Conservation (phyloP, 805 yeast species). For the Monosporozyma unispora region DNA sequence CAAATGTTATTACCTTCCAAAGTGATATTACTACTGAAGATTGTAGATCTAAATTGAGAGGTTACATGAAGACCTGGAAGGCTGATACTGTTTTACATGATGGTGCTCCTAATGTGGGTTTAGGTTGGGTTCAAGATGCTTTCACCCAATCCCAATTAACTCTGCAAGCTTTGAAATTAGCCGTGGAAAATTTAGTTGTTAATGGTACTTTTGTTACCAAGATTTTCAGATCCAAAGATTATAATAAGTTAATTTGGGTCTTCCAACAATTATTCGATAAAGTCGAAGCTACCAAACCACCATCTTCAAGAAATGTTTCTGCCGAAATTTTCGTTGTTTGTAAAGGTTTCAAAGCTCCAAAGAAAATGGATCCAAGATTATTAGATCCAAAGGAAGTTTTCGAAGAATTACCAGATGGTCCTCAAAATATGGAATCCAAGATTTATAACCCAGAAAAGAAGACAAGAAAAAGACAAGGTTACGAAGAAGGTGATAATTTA, state of each 20-base stretch:
- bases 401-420: constrained; percentile 75
- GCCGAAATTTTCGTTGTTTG: constrained; percentile 98
- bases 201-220: constrained; percentile 97
- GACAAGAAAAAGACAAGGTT: constrained; percentile 88
- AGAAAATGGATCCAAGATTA: constrained; percentile 84
- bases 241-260: constrained; percentile 95
- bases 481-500: constrained; percentile 83
- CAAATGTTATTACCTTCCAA: constrained; percentile 88
- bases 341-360: constrained; percentile 92
- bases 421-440: constrained; percentile 78
- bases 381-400: constrained; percentile 89
- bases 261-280: constrained; percentile 91
- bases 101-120: constrained; percentile 99
- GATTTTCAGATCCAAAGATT: constrained; percentile 97
- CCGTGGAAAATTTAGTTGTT: constrained; percentile 81
- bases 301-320: constrained; percentile 97
- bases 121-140: constrained; percentile 99
- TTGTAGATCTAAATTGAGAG: constrained; percentile 88
- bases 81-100: constrained; percentile 97
- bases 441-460: constrained; percentile 91
- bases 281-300: constrained; percentile 98
- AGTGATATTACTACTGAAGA: constrained; percentile 97
- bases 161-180: constrained; percentile 83
- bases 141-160: constrained; percentile 96
- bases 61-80: constrained; percentile 97